phyloP scores from a whole-genome alignment of 2,329 filamentous ascomycete genomes.

The Fusarium sublunatum region DNA sequence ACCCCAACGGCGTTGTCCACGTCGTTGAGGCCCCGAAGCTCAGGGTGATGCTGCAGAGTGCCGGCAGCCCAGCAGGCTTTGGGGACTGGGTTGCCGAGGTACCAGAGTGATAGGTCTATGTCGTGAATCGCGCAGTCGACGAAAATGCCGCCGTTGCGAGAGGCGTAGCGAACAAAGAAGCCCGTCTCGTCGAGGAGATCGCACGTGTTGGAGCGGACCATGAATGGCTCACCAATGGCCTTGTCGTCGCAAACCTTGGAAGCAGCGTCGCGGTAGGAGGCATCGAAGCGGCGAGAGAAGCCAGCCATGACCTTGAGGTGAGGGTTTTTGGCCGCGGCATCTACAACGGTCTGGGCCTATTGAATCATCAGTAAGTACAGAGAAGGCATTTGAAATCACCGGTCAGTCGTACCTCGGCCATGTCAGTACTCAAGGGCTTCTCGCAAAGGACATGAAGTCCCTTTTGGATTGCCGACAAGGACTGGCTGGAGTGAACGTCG shows the following conservation, averaged over 20 bases:
- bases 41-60: constrained; percentile 40
- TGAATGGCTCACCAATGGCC: constrained; percentile 67
- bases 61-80: constrained; percentile 33
- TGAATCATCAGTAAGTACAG: rapidly evolving
- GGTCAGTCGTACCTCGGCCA: constrained; percentile 61
- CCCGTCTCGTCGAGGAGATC: constrained; percentile 73
- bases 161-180: constrained; percentile 74
- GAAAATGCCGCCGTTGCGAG: constrained; percentile 74
- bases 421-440: constrained; percentile 37
- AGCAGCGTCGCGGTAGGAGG: constrained; percentile 71
- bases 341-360: constrained; percentile 69
- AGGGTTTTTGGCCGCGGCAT: constrained; percentile 64
- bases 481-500: constrained; percentile 29
- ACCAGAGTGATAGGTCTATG: constrained; percentile 57
- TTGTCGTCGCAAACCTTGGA: constrained; percentile 59
- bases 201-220: constrained; percentile 74
- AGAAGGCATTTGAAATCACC: rapidly evolving
- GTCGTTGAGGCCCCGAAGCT: constrained; percentile 43
- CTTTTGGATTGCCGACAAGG: constrained; percentile 20
- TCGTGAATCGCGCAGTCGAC: constrained; percentile 78
- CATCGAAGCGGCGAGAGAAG: constrained; percentile 64
- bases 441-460: constrained; percentile 36
- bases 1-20: constrained; percentile 58
- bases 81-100: constrained; percentile 35
- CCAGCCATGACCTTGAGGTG: constrained; percentile 69